phyloP scores from a whole-genome alignment of 2,329 filamentous ascomycete species.

The Pseudocercospora fijiensis region DNA sequence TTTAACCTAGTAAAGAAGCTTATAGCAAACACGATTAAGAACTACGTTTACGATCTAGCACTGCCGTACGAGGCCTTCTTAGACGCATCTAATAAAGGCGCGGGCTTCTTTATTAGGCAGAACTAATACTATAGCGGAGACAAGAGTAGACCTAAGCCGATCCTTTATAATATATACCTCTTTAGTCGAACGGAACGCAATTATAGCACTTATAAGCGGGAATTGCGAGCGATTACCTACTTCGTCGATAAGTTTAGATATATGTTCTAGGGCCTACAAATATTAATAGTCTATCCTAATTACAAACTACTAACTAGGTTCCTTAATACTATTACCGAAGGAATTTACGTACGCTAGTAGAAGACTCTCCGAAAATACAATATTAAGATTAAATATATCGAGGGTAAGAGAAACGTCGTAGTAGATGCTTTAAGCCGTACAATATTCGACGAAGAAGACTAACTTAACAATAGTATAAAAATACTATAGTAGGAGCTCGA shows the following conservation, averaged over 20 bases:
- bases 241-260: background rate
- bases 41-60: background rate
- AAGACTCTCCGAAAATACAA: background rate
- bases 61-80: background rate
- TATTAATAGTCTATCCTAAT: no score
- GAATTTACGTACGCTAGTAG: background rate
- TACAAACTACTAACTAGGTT: background rate
- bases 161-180: background rate
- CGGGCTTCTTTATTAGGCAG: background rate
- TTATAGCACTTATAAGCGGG: background rate
- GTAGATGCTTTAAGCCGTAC: background rate
- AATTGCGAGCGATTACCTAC: background rate
- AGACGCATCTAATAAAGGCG: background rate
- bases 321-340: background rate
- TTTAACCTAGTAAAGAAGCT: background rate
- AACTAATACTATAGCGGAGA: background rate
- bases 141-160: background rate
- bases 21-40: background rate
- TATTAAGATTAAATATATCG: background rate
- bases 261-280: no score
- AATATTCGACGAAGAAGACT: background rate
- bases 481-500: background rate
- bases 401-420: background rate
- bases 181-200: background rate
- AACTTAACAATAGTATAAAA: background rate